A percentile compares a stretch with the other conserved stretches of the same genome.
Evolutionary conservation across 345 rosid species (phyloP).

Genomic region (Gossypium thurberi): DNA sequence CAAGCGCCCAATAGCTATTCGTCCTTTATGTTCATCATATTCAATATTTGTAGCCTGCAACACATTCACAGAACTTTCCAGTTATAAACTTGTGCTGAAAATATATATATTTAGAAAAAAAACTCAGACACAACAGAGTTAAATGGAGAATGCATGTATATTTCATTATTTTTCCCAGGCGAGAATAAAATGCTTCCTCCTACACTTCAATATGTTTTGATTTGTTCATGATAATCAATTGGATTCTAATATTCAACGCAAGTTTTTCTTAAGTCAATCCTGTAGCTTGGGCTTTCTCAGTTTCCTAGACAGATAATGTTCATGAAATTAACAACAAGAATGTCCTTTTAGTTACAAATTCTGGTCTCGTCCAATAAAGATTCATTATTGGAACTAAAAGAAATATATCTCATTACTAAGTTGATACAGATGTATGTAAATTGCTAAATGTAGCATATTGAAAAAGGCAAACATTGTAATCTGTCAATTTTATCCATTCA

Average conservation of each 20-base stretch:
- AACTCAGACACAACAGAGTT: background rate
- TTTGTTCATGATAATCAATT: background rate
- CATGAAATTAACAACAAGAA: background rate
- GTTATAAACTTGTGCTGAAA: constrained; percentile 1
- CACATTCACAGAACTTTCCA: constrained; percentile 5
- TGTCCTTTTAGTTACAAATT: background rate
- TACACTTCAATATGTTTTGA: background rate
- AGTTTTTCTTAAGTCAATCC: background rate
- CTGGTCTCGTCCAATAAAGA: background rate
- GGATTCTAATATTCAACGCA: background rate
- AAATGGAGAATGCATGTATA: background rate
- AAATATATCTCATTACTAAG: background rate
- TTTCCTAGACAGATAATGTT: background rate
- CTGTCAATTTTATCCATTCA: background rate
- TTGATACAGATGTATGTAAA: background rate
- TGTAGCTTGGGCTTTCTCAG: background rate
- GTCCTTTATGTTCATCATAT: constrained; percentile 96
- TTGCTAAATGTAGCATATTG: background rate
- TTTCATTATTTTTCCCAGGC: background rate
- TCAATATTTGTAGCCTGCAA: constrained; percentile 82
- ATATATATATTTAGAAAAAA: constrained; percentile 3
- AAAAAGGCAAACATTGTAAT: background rate
- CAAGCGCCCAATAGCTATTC: constrained; percentile 92
- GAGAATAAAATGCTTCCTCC: background rate
- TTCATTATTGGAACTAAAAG: background rate